These are phyloP conservation scores for Fusarium zealandicum DNA, from an alignment of 2,329 filamentous ascomycete genomes.

Conservation along the genomic window DNA sequence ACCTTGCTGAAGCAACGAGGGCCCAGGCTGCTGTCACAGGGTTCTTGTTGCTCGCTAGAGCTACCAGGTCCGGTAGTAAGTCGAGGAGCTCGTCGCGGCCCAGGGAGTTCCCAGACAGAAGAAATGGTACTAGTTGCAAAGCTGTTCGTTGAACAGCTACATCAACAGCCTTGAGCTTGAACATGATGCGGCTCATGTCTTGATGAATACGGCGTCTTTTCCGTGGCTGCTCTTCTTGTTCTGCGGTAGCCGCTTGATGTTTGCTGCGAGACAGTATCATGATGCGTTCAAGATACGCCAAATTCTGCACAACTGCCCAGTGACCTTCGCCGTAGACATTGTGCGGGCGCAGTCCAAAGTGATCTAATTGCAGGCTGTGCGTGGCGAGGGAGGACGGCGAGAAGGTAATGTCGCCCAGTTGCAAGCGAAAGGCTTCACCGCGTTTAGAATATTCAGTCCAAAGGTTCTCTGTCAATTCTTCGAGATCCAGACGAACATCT, in stretches of 20 bases:
- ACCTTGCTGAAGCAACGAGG: slow-evolving; percentile 83
- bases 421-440: slow-evolving; percentile 73
- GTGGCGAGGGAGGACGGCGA: slow-evolving; percentile 52
- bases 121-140: slow-evolving; percentile 65
- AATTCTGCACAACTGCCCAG: slow-evolving; percentile 66
- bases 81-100: slow-evolving; percentile 60
- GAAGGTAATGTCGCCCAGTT: slow-evolving; percentile 78
- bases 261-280: slow-evolving; percentile 44
- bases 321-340: slow-evolving; percentile 63
- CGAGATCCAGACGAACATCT: slow-evolving; percentile 57
- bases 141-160: slow-evolving; percentile 57
- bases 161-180: slow-evolving; percentile 57
- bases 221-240: slow-evolving; percentile 56
- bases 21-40: slow-evolving; percentile 76
- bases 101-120: slow-evolving; percentile 56
- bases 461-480: slow-evolving; percentile 74
- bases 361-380: slow-evolving; percentile 55
- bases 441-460: slow-evolving; percentile 79
- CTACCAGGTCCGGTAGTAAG: slow-evolving; percentile 64
- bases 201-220: slow-evolving; percentile 59
- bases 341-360: slow-evolving; percentile 62
- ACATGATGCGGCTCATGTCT: slow-evolving; percentile 55
- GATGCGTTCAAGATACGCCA: slow-evolving; percentile 64
- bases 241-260: slow-evolving; percentile 33
- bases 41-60: slow-evolving; percentile 74